Percentiles rank a stretch among this genome's conserved stretches.
These are phyloP conservation scores for Stagonosporopsis tanaceti DNA, from an alignment of 2,329 filamentous ascomycete genomes.

Conservation along the genomic window DNA sequence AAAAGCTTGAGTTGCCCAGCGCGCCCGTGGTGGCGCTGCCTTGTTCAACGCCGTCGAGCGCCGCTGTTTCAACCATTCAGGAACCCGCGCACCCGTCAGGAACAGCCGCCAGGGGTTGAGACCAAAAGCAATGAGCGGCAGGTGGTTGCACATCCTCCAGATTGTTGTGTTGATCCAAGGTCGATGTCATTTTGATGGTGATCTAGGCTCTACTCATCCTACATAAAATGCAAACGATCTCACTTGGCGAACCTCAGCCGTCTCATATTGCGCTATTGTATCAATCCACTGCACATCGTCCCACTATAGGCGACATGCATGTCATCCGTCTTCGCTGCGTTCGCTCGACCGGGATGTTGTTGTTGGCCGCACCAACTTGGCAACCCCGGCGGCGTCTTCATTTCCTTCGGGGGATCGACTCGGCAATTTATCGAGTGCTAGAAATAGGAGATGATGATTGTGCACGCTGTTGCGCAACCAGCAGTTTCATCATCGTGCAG, in stretches of 20 bases:
- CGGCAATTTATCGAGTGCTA: constrained; percentile 11
- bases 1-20: constrained; percentile 35
- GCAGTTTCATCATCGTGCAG: not conserved
- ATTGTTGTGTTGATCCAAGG: constrained; percentile 3
- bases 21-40: constrained; percentile 26
- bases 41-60: constrained; percentile 29
- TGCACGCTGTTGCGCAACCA: constrained; percentile 4
- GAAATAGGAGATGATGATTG: constrained; percentile 6
- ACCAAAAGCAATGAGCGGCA: constrained; percentile 18
- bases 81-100: constrained; percentile 32
- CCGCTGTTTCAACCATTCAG: constrained; percentile 39
- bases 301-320: constrained; percentile 16
- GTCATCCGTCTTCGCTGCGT: constrained; percentile 7
- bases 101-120: constrained; percentile 19
- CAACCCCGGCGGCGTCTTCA: constrained; percentile 15
- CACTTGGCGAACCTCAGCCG: not conserved
- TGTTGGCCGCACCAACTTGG: constrained; percentile 11
- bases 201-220: not conserved
- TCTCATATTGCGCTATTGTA: constrained; percentile 1
- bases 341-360: constrained; percentile 8
- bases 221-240: not conserved
- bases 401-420: constrained; percentile 18
- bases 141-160: constrained; percentile 15
- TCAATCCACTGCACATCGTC: constrained; percentile 7
- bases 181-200: constrained; percentile 8